Evolutionary conservation across 1,284 basidiomycete species (phyloP), one percentile per base, ranked within the genome.

Genomic region (Tilletiopsis washingtonensis): DNA sequence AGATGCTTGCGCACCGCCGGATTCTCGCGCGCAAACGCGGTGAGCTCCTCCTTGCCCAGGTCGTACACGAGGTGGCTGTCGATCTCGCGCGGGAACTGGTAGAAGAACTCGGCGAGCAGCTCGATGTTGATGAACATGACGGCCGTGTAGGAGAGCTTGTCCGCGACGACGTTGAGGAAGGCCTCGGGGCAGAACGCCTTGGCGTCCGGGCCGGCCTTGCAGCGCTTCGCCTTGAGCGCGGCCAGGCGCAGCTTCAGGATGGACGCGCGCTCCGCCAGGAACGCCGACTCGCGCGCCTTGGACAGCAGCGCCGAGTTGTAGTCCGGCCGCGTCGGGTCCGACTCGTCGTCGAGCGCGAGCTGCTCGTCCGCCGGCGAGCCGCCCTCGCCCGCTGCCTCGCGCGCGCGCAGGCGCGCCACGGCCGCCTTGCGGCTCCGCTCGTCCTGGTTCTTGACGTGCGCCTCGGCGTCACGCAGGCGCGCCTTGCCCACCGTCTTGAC

Each of bases 71-170:
- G 77, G 24, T 90, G 81, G n/a, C 88, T 87, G 73, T 98, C 91
- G 56, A 98, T 93, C 76, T 97, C 93, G 29, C 91, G 83, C 47
- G 93, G 93, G 78, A 98, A 96, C 84, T 91, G 88, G 72, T 97
- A 96, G 78, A 98, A 97, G 80, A 98, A 99, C 69, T 97, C 91
- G 68, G 91, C 88, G 1, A 98, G 81, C 7, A 98, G 78, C 74
- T 98, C 93, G 43, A 75, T 74, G 53, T 77, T 96, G 79, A 99
- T 93, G 76, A 98, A 98, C 86, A 97, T 91, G 2, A 91, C 84
- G 0, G 89, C 87, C 0, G 91, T 97, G 71, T 91, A 87, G 0
- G 93, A 90, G 29, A 99, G 80, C 76, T 98, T 97, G 74, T 97
- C 90, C 2, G 93, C 89, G 9, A 99, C 90, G 25, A 94, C 89